phyloP scores from a whole-genome alignment of 2,329 filamentous ascomycete genomes.

The Rhynchosporium secalis region DNA sequence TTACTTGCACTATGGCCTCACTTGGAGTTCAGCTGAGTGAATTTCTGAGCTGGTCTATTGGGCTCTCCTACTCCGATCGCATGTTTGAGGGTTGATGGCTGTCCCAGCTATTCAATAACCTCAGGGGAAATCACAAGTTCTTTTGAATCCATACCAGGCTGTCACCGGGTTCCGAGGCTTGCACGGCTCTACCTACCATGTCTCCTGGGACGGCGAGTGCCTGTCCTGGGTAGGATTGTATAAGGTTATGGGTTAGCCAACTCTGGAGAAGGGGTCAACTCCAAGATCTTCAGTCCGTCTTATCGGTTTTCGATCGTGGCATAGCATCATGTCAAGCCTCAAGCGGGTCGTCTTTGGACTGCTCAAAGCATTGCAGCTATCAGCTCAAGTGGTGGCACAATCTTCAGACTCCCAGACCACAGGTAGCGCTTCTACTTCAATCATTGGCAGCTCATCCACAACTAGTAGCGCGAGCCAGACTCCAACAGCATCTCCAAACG shows the following conservation, averaged over 20 bases:
- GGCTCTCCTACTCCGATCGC: no score
- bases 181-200: neutral
- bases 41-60: no score
- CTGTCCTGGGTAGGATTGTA: neutral
- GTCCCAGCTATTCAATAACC: conserved; percentile 5
- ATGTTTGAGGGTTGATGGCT: no score
- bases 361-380: conserved; percentile 3
- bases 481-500: conserved; percentile 18
- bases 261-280: neutral
- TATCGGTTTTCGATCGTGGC: no score
- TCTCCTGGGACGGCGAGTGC: neutral
- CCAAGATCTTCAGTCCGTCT: neutral
- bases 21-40: conserved; percentile 4
- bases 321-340: conserved; percentile 1
- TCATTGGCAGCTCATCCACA: neutral
- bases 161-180: neutral
- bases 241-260: neutral
- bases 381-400: neutral
- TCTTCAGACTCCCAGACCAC: conserved; percentile 5
- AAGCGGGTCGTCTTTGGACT: neutral
- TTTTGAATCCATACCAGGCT: neutral
- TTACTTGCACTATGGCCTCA: neutral
- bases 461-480: conserved; percentile 1
- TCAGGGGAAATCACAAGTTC: neutral
- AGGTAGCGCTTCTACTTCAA: neutral